Conservation (phyloP, 306 rosid species). For the Arachis stenosperma region DNA sequence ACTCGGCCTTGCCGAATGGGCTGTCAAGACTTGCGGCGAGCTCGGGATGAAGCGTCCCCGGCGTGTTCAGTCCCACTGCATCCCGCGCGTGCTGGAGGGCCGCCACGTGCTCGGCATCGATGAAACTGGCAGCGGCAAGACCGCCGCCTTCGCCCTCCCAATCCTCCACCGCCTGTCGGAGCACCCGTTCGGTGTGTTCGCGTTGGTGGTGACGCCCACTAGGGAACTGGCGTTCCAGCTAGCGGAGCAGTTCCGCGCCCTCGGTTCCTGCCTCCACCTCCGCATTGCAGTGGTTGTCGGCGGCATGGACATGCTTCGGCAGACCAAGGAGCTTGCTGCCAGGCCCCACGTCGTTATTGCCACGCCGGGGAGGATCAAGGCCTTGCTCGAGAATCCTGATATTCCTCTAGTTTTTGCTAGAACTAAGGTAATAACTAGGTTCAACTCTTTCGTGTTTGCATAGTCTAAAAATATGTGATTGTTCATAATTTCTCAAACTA, state of each 20-base stretch:
- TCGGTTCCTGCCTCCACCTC: constrained; percentile 68
- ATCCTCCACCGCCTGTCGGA: constrained; percentile 76
- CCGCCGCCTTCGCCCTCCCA: constrained; percentile 93
- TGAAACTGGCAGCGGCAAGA: constrained; percentile 87
- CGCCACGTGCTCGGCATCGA: constrained; percentile 81
- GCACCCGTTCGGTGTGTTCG: constrained; percentile 75
- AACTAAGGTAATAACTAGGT: constrained; percentile 58
- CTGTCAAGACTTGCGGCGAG: constrained; percentile 62
- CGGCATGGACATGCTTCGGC: constrained; percentile 77
- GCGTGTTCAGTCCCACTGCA: constrained; percentile 67
- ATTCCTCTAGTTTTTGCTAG: constrained; percentile 64
- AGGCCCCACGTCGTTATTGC: constrained; percentile 88
- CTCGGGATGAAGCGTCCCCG: constrained; percentile 73
- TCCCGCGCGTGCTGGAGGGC: constrained; percentile 72
- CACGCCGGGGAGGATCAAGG: constrained; percentile 82
- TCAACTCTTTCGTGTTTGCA: background rate
- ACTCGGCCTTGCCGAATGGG: constrained; percentile 82
- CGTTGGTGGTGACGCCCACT: constrained; percentile 80
- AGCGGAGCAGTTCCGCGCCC: constrained; percentile 76
- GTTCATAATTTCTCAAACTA: too few relatives aligned
- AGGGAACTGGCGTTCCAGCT: constrained; percentile 84
- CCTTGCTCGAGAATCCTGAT: constrained; percentile 71
- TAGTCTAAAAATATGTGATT: background rate
- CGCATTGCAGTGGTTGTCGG: constrained; percentile 81
- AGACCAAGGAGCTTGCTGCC: constrained; percentile 57